Percentiles rank a stretch among this genome's conserved stretches.
phyloP scores from a whole-genome alignment of 2,329 filamentous ascomycete species.

The Passalora sequoiae region DNA sequence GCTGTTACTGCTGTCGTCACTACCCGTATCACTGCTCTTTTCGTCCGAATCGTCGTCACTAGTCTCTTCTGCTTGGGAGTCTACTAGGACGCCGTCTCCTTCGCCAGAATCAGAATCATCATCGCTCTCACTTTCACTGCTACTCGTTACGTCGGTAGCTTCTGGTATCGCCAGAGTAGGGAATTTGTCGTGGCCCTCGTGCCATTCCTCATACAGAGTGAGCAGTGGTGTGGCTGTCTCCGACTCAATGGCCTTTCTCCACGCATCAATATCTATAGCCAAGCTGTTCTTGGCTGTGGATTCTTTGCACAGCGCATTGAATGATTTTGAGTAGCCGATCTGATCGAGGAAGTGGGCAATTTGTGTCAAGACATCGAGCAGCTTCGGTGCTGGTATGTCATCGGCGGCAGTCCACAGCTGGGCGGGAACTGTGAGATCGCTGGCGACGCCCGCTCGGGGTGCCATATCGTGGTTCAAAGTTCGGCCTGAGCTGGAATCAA shows the following conservation, averaged over 20 bases:
- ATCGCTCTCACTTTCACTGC: constrained; percentile 13
- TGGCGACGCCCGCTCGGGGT: too few species aligned
- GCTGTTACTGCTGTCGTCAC: constrained; percentile 7
- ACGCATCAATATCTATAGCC: constrained; percentile 19
- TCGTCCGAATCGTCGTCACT: constrained; percentile 24
- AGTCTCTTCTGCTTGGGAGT: constrained; percentile 24
- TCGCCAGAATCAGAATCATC: constrained; percentile 15
- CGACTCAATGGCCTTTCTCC: constrained; percentile 19
- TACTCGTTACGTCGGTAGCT: constrained; percentile 14
- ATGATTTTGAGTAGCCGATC: constrained; percentile 31
- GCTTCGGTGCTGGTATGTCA: constrained; percentile 12
- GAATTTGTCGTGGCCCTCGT: constrained; percentile 18
- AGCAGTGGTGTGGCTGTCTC: constrained; percentile 21
- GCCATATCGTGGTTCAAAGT: too few species aligned
- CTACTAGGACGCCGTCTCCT: constrained; percentile 16
- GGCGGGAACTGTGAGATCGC: neutral
- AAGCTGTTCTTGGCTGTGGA: constrained; percentile 28
- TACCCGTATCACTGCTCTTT: constrained; percentile 12
- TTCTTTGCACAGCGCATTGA: constrained; percentile 29
- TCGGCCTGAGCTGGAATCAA: too few species aligned
- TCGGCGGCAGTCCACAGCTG: constrained; percentile 14
- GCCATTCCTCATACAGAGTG: constrained; percentile 25
- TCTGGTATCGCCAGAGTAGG: constrained; percentile 14
- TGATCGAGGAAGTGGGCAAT: constrained; percentile 29
- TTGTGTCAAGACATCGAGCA: constrained; percentile 25